phyloP scores from a whole-genome alignment of 2,329 filamentous ascomycete species.

The Aspergillus ochraceus region DNA sequence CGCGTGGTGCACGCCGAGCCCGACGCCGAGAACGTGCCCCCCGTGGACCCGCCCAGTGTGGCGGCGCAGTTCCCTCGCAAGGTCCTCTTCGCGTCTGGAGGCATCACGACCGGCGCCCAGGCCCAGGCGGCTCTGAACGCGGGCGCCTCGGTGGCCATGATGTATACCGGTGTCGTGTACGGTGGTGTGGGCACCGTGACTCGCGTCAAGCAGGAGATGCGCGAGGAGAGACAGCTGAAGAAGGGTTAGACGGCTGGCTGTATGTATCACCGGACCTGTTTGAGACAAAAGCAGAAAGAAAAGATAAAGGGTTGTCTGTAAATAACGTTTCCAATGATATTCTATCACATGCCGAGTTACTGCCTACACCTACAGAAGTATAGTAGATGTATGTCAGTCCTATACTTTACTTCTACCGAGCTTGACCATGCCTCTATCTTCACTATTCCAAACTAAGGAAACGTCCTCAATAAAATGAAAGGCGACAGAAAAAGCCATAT shows the following conservation, averaged over 20 bases:
- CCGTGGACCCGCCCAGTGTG: conserved; percentile 15
- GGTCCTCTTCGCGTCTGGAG: conserved; percentile 89
- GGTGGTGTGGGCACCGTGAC: conserved; percentile 63
- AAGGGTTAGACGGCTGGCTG: background rate
- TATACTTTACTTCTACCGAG: too few species aligned
- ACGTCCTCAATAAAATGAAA: too few species aligned
- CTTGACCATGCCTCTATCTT: too few species aligned
- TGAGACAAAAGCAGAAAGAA: background rate
- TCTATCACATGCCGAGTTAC: background rate
- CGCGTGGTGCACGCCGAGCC: conserved; percentile 21
- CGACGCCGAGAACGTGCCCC: conserved; percentile 19
- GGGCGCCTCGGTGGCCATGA: conserved; percentile 85
- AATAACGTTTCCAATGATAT: background rate
- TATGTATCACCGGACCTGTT: background rate
- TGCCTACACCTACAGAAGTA: background rate
- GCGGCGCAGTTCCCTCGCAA: conserved; percentile 49
- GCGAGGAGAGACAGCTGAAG: conserved; percentile 32
- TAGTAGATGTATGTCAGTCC: background rate
- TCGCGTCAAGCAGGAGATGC: conserved; percentile 50
- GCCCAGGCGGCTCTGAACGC: conserved; percentile 80
- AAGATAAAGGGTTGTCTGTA: background rate
- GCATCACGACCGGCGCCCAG: conserved; percentile 85
- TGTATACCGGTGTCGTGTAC: conserved; percentile 78
- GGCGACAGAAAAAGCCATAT: background rate
- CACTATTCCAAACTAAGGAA: background rate